These are phyloP conservation scores for Cladophialophora immunda DNA, from an alignment of 2,329 filamentous ascomycete species.

Conservation along the genomic window DNA sequence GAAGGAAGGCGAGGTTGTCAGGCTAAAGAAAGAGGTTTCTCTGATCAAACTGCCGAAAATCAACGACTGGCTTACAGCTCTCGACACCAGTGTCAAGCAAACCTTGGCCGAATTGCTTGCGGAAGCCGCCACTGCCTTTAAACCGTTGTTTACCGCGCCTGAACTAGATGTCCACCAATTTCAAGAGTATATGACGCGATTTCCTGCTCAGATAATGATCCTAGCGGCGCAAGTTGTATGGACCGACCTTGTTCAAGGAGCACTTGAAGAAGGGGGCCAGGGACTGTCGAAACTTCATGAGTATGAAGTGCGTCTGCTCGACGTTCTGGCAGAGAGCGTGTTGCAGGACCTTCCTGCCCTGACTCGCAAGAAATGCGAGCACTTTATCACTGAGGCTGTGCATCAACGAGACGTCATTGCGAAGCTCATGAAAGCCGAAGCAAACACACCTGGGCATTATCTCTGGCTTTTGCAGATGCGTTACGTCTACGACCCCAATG, in stretches of 20 bases:
- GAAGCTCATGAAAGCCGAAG: slow-evolving; percentile 79
- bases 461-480: slow-evolving; percentile 97
- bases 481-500: slow-evolving; percentile 84
- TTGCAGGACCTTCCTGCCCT: slow-evolving; percentile 87
- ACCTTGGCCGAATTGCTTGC: slow-evolving; percentile 89
- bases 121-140: slow-evolving; percentile 85
- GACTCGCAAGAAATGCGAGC: slow-evolving; percentile 94
- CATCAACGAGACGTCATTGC: slow-evolving; percentile 95
- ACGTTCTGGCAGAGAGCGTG: slow-evolving; percentile 86
- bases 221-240: slow-evolving; percentile 92
- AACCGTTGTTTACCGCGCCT: slow-evolving; percentile 76
- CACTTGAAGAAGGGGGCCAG: slow-evolving; percentile 75
- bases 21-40: slow-evolving; percentile 88
- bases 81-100: slow-evolving; percentile 92
- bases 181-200: slow-evolving; percentile 80
- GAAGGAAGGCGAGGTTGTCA: slow-evolving; percentile 90
- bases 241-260: slow-evolving; percentile 85
- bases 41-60: slow-evolving; percentile 93
- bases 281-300: slow-evolving; percentile 76
- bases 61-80: slow-evolving; percentile 96
- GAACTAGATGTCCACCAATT: slow-evolving; percentile 75
- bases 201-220: slow-evolving; percentile 94
- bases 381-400: slow-evolving; percentile 98
- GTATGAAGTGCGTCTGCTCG: slow-evolving; percentile 83
- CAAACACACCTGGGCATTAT: slow-evolving; percentile 79